Base-by-base conservation (phyloP, 2,329 filamentous ascomycete genomes). In the Chalaropsis thielavioides region DNA sequence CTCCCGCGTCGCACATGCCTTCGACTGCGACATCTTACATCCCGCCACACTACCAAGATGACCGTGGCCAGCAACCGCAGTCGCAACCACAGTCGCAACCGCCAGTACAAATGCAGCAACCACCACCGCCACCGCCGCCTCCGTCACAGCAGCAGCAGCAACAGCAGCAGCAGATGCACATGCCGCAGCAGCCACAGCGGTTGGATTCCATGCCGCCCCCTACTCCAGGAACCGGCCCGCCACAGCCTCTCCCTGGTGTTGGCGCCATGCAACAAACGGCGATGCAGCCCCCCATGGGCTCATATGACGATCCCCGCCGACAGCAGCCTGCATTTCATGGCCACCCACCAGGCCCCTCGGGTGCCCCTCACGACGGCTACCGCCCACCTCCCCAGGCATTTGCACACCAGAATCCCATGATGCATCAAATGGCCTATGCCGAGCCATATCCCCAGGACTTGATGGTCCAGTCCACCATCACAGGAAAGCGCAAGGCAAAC, bases 401-500 rank as follows among this genome's bases (percentile, higher is more conserved):
- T 49, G 35, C 40, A 1, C 51, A 61, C 19, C 61, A 58, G 51
- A 66, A 61, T 13, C 51, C 64, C 19, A 66, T 66, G 40, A 46
- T 67, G 27, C 65, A 64, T 40, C 38, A n/a, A n/a, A 19, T 58
- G n/a, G 24, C 31, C 11, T 64, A 67, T 62, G 10, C 54, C 17
- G 58, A 64, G 7, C 15, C 19, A 8, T 61, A 61, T 19, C n/a
- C 35, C 10, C 3, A 15, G 1, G 46, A 62, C 2, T 64, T 49
- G 22, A 60, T 60, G 24, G 62, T 64, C 2, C 54, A 58, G 31
- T n/a, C 58, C 6, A 19, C 46, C 27, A 27, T 58, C 27, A 41
- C 71, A 19, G 69, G 72, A 4, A 84, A 85, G 72, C 80, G 83
- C 71, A 86, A 86, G 74, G 82, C 83, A n/a, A 83, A 84, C 62